phyloP scores from a whole-genome alignment of 2,329 filamentous ascomycete genomes.

The Zasmidium angulare region DNA sequence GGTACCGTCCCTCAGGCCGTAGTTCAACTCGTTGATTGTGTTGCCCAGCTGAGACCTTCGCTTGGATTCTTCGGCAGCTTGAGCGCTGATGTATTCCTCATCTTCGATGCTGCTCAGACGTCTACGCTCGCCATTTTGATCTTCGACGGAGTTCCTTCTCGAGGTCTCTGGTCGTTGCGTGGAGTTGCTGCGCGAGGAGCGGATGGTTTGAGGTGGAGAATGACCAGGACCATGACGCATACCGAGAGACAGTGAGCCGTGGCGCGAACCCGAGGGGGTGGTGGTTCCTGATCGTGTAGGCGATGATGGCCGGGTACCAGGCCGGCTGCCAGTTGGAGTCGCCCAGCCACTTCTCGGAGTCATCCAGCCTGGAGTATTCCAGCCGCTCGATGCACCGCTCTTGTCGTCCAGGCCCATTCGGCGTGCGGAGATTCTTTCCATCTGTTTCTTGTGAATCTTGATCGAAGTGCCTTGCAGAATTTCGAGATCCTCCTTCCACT shows the following conservation, averaged over 20 bases:
- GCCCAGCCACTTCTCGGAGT: slow-evolving; percentile 44
- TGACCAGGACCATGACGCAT: slow-evolving; percentile 34
- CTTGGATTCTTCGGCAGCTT: slow-evolving; percentile 34
- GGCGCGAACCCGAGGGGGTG: slow-evolving; percentile 21
- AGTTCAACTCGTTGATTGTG: slow-evolving; percentile 29
- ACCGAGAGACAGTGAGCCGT: slow-evolving; percentile 29
- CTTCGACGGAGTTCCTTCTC: slow-evolving; percentile 31
- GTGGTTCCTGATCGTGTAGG: slow-evolving; percentile 31
- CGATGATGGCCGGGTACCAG: slow-evolving; percentile 33
- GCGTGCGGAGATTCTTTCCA: slow-evolving; percentile 38
- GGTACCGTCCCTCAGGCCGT: slow-evolving; percentile 32
- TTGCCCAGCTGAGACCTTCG: slow-evolving; percentile 28
- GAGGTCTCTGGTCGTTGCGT: slow-evolving; percentile 13
- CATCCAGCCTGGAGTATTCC: slow-evolving; percentile 40
- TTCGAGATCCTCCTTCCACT: slow-evolving; percentile 66
- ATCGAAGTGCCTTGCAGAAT: slow-evolving; percentile 62
- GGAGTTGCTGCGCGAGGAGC: slow-evolving; percentile 9
- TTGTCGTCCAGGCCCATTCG: slow-evolving; percentile 33
- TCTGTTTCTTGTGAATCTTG: slow-evolving; percentile 53
- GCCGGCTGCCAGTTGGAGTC: slow-evolving; percentile 30
- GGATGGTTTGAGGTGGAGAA: slow-evolving; percentile 20
- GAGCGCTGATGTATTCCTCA: slow-evolving; percentile 33
- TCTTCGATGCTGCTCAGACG: slow-evolving; percentile 31
- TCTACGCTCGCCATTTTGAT: slow-evolving; percentile 17
- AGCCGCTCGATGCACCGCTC: slow-evolving; percentile 32